Percentiles rank a stretch among this genome's conserved stretches.
phyloP scores from a whole-genome alignment of 179 eudicot species.

The Beta corolliflora region DNA sequence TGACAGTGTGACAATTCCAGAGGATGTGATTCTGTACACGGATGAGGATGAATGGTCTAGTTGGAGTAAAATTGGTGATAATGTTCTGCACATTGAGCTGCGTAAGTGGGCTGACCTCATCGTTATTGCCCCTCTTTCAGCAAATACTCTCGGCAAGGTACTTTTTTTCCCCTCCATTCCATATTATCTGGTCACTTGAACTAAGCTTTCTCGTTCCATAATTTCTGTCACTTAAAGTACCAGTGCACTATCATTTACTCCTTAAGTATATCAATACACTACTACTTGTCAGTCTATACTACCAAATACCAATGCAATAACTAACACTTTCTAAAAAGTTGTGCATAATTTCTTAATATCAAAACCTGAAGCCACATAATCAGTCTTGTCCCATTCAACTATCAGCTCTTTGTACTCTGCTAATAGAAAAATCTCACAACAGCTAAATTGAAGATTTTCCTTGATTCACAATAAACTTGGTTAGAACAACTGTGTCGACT shows the following conservation, averaged over 20 bases:
- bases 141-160: constrained; percentile 96
- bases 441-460: background rate
- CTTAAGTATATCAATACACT: background rate
- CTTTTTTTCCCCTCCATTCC: background rate
- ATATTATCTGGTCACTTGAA: background rate
- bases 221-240: background rate
- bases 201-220: background rate
- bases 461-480: background rate
- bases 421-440: background rate
- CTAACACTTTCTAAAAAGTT: too few species aligned
- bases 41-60: constrained; percentile 95
- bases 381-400: background rate
- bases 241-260: background rate
- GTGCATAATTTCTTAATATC: too few species aligned
- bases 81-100: constrained; percentile 84
- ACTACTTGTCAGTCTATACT: too few species aligned
- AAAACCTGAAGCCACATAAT: background rate
- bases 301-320: too few species aligned
- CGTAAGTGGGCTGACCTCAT: constrained; percentile 95
- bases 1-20: constrained; percentile 65
- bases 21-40: constrained; percentile 68
- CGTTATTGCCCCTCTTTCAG: constrained; percentile 95
- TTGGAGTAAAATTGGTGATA: constrained; percentile 65
- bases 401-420: background rate
- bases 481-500: background rate